A percentile compares a stretch with the other conserved stretches of the same genome.
Evolutionary conservation across 2,329 filamentous ascomycete species (phyloP).

Genomic region (Aureobasidium lini): DNA sequence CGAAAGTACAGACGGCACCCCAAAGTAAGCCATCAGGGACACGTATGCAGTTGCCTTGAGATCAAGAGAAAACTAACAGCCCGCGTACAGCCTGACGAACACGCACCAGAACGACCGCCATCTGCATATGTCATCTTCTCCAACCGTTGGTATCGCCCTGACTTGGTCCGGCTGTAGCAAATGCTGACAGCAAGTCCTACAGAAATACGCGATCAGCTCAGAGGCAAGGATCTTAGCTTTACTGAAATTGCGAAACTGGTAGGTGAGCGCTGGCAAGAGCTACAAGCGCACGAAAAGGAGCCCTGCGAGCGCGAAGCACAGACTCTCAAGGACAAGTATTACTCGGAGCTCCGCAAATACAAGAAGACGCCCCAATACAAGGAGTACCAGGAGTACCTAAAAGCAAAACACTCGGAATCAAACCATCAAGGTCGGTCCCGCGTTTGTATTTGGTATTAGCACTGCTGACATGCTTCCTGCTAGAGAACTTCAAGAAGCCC

Average conservation of each 20-base stretch:
- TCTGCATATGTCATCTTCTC: conserved; percentile 83
- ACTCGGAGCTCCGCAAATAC: conserved; percentile 63
- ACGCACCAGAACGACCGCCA: conserved; percentile 70
- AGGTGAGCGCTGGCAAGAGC: conserved; percentile 72
- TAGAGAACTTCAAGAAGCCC: neutral
- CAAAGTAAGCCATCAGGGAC: conserved; percentile 45
- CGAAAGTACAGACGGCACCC: conserved; percentile 72
- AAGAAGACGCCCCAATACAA: conserved; percentile 67
- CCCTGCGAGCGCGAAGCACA: conserved; percentile 65
- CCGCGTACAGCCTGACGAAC: conserved; percentile 57
- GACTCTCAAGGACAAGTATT: conserved; percentile 68
- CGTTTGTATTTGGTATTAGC: too few species aligned
- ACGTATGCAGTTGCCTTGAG: neutral
- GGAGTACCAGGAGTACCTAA: conserved; percentile 63
- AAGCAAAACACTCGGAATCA: conserved; percentile 52
- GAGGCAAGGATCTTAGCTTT: conserved; percentile 68
- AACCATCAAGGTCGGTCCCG: neutral
- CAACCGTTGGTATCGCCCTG: conserved; percentile 54
- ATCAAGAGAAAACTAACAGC: conserved; percentile 15
- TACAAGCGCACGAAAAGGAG: conserved; percentile 61
- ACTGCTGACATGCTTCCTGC: neutral
- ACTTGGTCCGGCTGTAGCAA: neutral
- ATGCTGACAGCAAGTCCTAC: neutral
- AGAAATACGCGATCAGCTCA: conserved; percentile 72
- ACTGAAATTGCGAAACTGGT: conserved; percentile 79